Evolutionary conservation across 495 filamentous ascomycete species (phyloP), one percentile per base, ranked within the genome.

Genomic region (Neurospora intermedia): DNA sequence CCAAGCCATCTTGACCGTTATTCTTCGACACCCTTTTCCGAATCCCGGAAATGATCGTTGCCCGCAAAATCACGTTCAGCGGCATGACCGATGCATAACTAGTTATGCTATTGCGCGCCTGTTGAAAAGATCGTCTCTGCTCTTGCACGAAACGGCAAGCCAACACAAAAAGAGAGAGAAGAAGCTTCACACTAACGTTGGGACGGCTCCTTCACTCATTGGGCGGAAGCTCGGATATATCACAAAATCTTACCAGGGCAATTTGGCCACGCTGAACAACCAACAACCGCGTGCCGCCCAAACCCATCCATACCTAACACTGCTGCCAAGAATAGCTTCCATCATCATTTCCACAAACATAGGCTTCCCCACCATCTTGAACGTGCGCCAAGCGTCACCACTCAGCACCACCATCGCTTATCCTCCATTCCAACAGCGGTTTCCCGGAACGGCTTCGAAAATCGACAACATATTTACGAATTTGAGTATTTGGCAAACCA

Each of bases 71-170:
- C 40, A 38, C 20, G 13, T 59, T 35, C 54, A 35, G 35, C 54
- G 27, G 54, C 54, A 66, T 66, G 54, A 66, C 54, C 54, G 27
- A 66, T 66, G 54, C 54, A 66, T 66, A 66, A 27, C 27, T 66
- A 66, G 54, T 66, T 66, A 66, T 66, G 54, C 54, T 8, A 66
- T 66, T 66, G 31, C 54, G 59, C 69, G 13, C 18, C 69, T 70
- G 18, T 45, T 70, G 18, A 23, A 9, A 69, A 73, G 59, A 59
- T 23, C 43, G 48, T 31, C 40, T 48, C 16, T 43, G 54, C 20
- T 62, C 31, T 62, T 40, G 41, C 73, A 69, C 70, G 48, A 70
- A 54, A 62, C 73, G 73, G 48, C 73, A 74, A 31, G 66, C 69
- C 11, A 69, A 66, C 45, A 69, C 16, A 27, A 27, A 59, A 13